Conservation (phyloP, 169 alveolate genomes). For the Cryptosporidium ryanae region DNA sequence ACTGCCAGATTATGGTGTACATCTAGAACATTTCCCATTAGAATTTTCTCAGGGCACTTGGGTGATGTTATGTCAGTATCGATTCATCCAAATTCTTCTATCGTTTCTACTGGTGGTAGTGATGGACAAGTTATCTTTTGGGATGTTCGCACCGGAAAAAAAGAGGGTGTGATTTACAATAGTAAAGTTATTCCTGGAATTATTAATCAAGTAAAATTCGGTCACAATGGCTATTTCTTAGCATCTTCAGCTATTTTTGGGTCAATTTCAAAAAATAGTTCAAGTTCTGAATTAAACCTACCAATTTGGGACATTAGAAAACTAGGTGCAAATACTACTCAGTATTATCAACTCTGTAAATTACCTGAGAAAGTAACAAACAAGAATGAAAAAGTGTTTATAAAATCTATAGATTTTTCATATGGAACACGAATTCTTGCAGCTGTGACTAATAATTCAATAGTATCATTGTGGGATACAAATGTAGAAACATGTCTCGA, state of each 20-base stretch:
- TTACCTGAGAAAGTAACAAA: conserved; percentile 4
- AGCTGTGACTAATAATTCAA: conserved; percentile 35
- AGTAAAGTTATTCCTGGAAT: conserved; percentile 19
- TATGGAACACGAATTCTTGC: conserved; percentile 58
- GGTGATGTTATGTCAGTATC: conserved; percentile 84
- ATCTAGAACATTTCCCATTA: conserved; percentile 76
- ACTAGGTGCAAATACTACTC: conserved; percentile 7
- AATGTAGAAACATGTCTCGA: conserved; percentile 39
- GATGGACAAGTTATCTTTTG: conserved; percentile 82
- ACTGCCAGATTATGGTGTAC: conserved; percentile 83
- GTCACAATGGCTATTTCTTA: conserved; percentile 51
- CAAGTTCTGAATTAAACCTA: neutral
- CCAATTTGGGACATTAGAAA: conserved; percentile 72
- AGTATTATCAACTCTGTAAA: conserved; percentile 41
- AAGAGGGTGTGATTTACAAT: conserved; percentile 47
- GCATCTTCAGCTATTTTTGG: conserved; percentile 49
- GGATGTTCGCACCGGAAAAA: conserved; percentile 68
- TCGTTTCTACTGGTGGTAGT: conserved; percentile 84
- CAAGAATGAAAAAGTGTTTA: neutral
- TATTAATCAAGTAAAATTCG: conserved; percentile 48
- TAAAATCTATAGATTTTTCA: conserved; percentile 68
- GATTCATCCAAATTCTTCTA: conserved; percentile 86
- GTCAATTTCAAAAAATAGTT: neutral
- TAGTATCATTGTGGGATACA: conserved; percentile 66
- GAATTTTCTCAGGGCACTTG: conserved; percentile 84